Evolutionary conservation across 2,329 filamentous ascomycete species (phyloP), one percentile per base, ranked within the genome.

Genomic region (Lachnellula subtilissima): DNA sequence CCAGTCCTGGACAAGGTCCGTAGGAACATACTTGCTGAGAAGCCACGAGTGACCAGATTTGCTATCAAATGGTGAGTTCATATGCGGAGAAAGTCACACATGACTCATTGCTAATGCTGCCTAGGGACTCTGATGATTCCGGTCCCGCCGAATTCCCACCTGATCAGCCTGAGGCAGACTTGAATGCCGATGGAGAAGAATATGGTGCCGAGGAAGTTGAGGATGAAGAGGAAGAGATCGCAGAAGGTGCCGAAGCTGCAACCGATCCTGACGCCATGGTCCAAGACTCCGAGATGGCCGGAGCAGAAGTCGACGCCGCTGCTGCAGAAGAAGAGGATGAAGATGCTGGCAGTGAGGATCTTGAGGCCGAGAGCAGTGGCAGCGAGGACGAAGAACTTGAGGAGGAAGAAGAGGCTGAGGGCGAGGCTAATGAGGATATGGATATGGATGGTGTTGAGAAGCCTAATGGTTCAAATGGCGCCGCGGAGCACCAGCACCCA

Each of bases 21-120:
- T 64, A 87, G 95, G 66, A 97, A 95, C 70, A 89, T 99, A 50
- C 83, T 99, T 39, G 91, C 92, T 3, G 93, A 97, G 76, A 99
- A 99, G 83, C 94, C 94, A 12, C 85, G 94, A 74, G 94, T 99
- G 51, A 99, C 94, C 32, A 86, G 94, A 62, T 99, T 99, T 70
- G 91, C 92, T 46, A 99, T 99, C 76, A 99, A 99, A 77, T 99
- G 94, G 94, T 96, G 81, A 56, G 83, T 75, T 48, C 39, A 25
- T 25, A n/a, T 48, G 17, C 9, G 52, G 48, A 40, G n/a, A 15
- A 28, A 15, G 15, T 11, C 25, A 12, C 36, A 36, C 17, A 50
- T 52, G 28, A 37, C 32, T 42, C 50, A 46, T 47, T 53, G 35
- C 67, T 70, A 64, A 74, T 55, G 51, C 40, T 36, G 15, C 50